Evolutionary conservation across 2,329 filamentous ascomycete genomes (phyloP), one percentile per base, ranked within the genome.

Genomic region (Tolypocladium inflatum): DNA sequence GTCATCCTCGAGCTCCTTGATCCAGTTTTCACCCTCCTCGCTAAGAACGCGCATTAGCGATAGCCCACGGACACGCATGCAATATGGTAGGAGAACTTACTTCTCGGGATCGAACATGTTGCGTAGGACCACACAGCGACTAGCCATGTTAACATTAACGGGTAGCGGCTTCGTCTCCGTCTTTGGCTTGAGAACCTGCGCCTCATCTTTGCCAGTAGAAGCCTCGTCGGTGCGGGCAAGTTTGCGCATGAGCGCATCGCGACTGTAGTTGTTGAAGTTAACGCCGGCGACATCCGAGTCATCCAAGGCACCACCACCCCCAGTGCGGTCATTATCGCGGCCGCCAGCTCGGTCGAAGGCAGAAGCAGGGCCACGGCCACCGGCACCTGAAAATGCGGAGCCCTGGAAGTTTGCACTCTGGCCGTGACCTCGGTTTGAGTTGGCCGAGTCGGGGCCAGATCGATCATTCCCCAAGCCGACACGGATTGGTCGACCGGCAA

Each of bases 391-490:
- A 74, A 97, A 96, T 55, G 89, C 85, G 62, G 92, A 97, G 71
- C 91, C 91, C 78, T 96, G 91, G 73, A 87, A 94, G 72, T 84
- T 83, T 75, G 43, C 58, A 10, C 85, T 86, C 74, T 89, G 87
- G 71, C 89, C 88, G 74, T 91, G 89, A 80, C 96, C 95, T 76
- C 91, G 91, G 79, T 95, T 80, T 72, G 96, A 84, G 77, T 90
- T 92, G 73, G 91, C 89, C 75, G 91, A 94, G 78, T 97, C 94
- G 70, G 92, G 89, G 76, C 92, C 97, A 78, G 97, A 97, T 85
- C 97, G 97, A 89, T 99, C 94, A 80, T 97, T 99, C 76, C 94
- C 94, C 79, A 99, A 90, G 75, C 94, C 94, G 74, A 99, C 95
- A 72, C 94, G 91, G 73, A 99, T 97, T 63, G 92, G 91, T 72